Evolutionary conservation across 2,329 filamentous ascomycete species (phyloP).

Genomic region (Beauveria pseudobassiana): DNA sequence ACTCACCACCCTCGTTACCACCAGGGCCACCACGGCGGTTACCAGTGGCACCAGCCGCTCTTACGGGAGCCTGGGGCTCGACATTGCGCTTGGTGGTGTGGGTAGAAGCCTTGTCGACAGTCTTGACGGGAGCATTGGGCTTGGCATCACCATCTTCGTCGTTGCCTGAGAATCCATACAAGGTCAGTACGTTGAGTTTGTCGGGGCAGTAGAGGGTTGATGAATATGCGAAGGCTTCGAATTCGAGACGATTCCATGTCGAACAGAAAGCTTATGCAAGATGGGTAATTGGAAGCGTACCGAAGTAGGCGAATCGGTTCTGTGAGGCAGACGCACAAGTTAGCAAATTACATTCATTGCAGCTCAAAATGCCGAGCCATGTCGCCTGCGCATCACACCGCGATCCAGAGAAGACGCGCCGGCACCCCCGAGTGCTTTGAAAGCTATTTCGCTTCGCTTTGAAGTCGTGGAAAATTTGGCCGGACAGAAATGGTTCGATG

Average conservation of each 20-base stretch:
- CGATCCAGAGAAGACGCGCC: not conserved
- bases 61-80: constrained; percentile 60
- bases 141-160: constrained; percentile 57
- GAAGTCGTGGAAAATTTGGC: not conserved
- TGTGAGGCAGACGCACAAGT: constrained; percentile 30
- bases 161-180: constrained; percentile 39
- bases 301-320: constrained; percentile 98
- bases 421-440: not conserved
- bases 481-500: not conserved
- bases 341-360: constrained; percentile 4
- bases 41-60: constrained; percentile 32
- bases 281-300: constrained; percentile 46
- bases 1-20: constrained; percentile 83
- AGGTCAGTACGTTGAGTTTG: constrained; percentile 7
- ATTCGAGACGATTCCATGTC: constrained; percentile 10
- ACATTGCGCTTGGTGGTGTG: constrained; percentile 80
- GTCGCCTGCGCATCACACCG: not conserved
- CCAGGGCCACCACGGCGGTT: constrained; percentile 51
- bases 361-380: not conserved
- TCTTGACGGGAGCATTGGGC: constrained; percentile 76
- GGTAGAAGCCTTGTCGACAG: constrained; percentile 73
- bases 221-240: not conserved
- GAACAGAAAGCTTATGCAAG: constrained; percentile 16
- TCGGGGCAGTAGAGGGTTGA: not conserved
- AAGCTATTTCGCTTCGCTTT: not conserved